Conservation (phyloP, 2,329 filamentous ascomycete genomes). For the Nemania sp. region DNA sequence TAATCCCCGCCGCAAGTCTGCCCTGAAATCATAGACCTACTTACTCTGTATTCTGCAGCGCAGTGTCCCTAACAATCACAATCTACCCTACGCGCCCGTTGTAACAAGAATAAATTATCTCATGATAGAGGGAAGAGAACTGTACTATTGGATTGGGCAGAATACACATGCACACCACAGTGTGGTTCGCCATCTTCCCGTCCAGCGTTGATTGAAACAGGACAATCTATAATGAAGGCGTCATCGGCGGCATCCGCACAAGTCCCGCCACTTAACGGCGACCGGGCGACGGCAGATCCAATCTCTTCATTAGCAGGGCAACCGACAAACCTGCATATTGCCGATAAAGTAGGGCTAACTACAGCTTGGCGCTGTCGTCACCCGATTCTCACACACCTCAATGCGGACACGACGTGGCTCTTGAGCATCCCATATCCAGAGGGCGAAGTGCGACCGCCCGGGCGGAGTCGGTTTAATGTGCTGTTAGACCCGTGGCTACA, state of each 20-base stretch:
- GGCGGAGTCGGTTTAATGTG: constrained; percentile 55
- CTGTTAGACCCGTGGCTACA: constrained; percentile 68
- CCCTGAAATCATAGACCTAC: no score
- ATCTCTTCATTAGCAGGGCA: not conserved
- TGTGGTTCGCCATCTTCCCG: no score
- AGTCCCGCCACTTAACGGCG: not conserved
- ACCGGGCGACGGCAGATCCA: not conserved
- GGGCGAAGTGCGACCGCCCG: constrained; percentile 44
- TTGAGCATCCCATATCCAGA: constrained; percentile 61
- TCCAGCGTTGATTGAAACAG: constrained; percentile 1
- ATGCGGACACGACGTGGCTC: constrained; percentile 69
- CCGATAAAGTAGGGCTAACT: constrained; percentile 10
- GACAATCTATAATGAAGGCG: not conserved
- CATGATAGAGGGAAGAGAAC: no score
- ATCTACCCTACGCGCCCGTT: no score
- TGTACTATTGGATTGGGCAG: no score
- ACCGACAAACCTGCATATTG: constrained; percentile 19
- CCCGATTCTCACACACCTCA: constrained; percentile 63
- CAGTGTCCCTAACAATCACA: no score
- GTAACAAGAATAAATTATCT: no score
- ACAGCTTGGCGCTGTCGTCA: constrained; percentile 15
- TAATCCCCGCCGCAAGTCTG: no score
- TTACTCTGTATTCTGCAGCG: no score
- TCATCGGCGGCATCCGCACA: not conserved
- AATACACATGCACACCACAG: no score